Conservation (phyloP, 257 asterid genomes). For the Lycium ferocissimum region DNA sequence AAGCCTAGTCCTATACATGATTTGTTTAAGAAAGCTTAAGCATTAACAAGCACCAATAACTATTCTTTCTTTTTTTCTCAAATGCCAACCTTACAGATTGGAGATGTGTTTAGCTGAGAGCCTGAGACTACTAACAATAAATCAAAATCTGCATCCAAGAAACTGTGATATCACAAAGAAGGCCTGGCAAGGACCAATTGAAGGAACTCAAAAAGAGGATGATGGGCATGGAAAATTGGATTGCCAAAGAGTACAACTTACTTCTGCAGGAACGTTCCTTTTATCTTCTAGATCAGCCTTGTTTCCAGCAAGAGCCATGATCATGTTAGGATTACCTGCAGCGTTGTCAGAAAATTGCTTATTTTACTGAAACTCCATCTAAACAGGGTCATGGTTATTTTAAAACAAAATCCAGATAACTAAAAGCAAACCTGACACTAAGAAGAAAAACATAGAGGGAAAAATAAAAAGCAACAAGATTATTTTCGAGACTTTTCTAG, state of each 20-base stretch:
- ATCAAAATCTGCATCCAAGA: conserved; percentile 8
- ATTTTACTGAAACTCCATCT: background rate
- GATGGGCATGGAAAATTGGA: background rate
- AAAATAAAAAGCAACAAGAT: background rate
- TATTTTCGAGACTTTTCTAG: background rate
- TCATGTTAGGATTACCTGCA: conserved; percentile 87
- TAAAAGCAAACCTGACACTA: background rate
- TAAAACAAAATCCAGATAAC: background rate
- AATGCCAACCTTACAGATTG: background rate
- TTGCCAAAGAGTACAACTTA: conserved; percentile 44
- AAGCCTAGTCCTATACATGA: background rate
- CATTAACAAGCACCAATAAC: background rate
- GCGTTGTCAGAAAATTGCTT: conserved; percentile 15
- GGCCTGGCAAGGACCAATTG: background rate
- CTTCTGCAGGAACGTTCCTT: conserved; percentile 81
- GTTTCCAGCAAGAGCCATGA: conserved; percentile 93
- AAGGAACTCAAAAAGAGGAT: background rate
- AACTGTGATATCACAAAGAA: background rate
- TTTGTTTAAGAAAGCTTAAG: conserved; percentile 1
- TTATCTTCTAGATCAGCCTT: conserved; percentile 89
- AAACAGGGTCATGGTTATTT: background rate
- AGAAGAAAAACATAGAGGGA: background rate
- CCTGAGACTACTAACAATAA: background rate
- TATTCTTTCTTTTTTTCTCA: background rate
- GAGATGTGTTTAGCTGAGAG: background rate